These are phyloP conservation scores for Capronia americana DNA, from an alignment of 2,329 filamentous ascomycete species.

Conservation along the genomic window DNA sequence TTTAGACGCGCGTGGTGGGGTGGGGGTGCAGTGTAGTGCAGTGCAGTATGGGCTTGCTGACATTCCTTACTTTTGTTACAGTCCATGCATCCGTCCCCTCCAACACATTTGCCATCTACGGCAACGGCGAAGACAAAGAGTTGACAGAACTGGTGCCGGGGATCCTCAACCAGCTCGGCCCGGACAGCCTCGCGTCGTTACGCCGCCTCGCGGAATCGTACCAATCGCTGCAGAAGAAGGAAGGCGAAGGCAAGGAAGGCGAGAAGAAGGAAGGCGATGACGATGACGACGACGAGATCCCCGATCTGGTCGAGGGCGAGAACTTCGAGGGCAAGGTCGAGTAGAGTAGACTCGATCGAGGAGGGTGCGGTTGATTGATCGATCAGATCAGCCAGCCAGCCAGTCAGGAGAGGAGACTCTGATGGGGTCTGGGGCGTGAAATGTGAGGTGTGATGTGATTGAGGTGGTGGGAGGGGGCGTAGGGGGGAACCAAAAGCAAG, in stretches of 20 bases:
- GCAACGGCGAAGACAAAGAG: conserved; percentile 98
- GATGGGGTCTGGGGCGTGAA: neutral
- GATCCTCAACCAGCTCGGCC: conserved; percentile 99
- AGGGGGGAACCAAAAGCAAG: neutral
- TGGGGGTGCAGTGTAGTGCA: no score
- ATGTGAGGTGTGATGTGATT: neutral
- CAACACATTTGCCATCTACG: conserved; percentile 99
- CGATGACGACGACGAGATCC: conserved; percentile 86
- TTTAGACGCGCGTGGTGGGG: neutral
- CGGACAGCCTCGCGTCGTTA: conserved; percentile 95
- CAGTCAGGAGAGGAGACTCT: neutral
- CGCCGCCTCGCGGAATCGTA: conserved; percentile 99
- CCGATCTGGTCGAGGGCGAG: conserved; percentile 94
- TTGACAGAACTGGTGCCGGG: conserved; percentile 98
- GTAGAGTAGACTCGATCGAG: conserved; percentile 58
- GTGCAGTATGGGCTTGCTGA: neutral
- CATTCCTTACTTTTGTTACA: conserved; percentile 48
- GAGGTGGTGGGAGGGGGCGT: neutral
- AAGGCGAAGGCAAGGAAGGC: conserved; percentile 64
- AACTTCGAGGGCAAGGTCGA: conserved; percentile 99
- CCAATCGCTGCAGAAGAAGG: conserved; percentile 97
- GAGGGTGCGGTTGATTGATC: no score
- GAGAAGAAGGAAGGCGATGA: conserved; percentile 72
- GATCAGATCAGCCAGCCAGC: no score
- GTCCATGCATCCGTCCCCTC: conserved; percentile 96